Conservation (phyloP, 257 asterid genomes). For the Solanum chilense region DNA sequence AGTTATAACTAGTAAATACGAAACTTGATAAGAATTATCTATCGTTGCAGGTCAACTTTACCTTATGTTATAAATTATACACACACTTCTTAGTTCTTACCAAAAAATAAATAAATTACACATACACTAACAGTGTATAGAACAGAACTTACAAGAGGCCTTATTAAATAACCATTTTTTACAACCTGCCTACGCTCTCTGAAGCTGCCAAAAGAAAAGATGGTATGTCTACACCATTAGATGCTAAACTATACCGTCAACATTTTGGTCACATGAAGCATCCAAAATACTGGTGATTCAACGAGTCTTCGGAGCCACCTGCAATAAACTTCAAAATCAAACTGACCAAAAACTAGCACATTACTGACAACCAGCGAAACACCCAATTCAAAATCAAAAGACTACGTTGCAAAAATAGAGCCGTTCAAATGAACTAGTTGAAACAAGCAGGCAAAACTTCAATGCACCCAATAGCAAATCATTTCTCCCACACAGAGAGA, state of each 20-base stretch:
- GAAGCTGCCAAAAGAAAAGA: background rate
- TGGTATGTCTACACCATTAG: background rate
- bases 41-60: background rate
- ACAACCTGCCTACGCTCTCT: background rate
- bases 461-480: background rate
- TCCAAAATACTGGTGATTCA: background rate
- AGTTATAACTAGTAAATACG: background rate
- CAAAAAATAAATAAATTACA: background rate
- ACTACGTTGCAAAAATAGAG: background rate
- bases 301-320: background rate
- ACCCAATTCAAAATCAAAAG: background rate
- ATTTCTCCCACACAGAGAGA: background rate
- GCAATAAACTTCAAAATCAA: background rate
- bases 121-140: background rate
- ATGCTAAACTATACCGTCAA: background rate
- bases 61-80: background rate
- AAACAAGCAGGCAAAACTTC: background rate
- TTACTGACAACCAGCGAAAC: background rate
- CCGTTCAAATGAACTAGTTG: background rate
- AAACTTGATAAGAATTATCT: background rate
- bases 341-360: background rate
- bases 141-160: background rate
- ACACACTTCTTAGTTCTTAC: no score
- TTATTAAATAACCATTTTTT: background rate
- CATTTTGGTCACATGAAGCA: background rate